Percentiles rank a stretch among this genome's conserved stretches.
Evolutionary conservation across 2,329 filamentous ascomycete genomes (phyloP).

Genomic region (Fusarium odoratissimum): DNA sequence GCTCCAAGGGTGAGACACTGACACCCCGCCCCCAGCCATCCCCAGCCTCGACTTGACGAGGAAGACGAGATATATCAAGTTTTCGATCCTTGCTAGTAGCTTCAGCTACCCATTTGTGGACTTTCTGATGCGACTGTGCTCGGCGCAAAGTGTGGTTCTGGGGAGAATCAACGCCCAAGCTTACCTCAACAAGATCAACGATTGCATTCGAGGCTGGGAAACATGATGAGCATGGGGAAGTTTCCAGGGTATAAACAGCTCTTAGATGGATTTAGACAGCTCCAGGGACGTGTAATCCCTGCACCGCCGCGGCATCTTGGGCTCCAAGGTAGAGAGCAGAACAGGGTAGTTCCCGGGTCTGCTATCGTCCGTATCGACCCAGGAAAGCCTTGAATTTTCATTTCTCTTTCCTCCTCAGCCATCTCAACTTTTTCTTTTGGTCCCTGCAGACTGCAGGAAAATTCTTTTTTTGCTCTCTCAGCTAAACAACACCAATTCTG

Average conservation of each 20-base stretch:
- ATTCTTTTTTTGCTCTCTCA: conserved; percentile 7
- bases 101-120: conserved; percentile 13
- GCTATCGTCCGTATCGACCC: conserved; percentile 20
- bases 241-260: conserved; percentile 19
- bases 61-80: conserved; percentile 29
- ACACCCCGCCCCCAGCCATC: conserved; percentile 40
- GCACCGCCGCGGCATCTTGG: conserved; percentile 18
- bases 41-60: conserved; percentile 35
- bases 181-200: neutral
- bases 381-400: conserved; percentile 19
- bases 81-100: conserved; percentile 35
- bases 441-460: conserved; percentile 25
- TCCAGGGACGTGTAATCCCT: conserved; percentile 25
- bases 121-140: conserved; percentile 19
- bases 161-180: conserved; percentile 16
- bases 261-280: conserved; percentile 20
- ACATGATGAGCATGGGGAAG: conserved; percentile 14
- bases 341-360: conserved; percentile 21
- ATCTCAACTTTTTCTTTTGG: conserved; percentile 7
- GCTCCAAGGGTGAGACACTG: conserved; percentile 26
- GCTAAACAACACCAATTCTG: conserved; percentile 39
- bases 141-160: conserved; percentile 21
- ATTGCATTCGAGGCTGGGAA: conserved; percentile 31
- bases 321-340: conserved; percentile 11
- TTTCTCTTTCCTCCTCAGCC: conserved; percentile 25